These are phyloP conservation scores for Salix suchowensis DNA, from an alignment of 345 rosid species.

Conservation along the genomic window DNA sequence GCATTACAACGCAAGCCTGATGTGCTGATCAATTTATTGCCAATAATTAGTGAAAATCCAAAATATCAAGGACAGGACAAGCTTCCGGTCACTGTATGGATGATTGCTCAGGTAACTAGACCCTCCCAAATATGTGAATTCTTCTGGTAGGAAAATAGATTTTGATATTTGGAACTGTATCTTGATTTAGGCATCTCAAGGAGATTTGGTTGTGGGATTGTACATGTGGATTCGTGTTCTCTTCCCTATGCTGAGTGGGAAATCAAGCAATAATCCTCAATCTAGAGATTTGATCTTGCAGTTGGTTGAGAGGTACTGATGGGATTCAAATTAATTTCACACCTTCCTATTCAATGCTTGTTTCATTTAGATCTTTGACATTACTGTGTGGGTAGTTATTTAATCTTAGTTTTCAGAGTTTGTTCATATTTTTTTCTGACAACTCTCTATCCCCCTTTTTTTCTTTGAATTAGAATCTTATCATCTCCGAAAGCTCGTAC, in stretches of 20 bases:
- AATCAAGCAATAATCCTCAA: conserved; percentile 3
- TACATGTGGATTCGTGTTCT: conserved; percentile 9
- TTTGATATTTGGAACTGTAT: not conserved
- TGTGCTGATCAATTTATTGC: conserved; percentile 9
- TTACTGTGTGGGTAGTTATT: not conserved
- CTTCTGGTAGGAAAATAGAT: not conserved
- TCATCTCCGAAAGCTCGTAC: conserved; percentile 7
- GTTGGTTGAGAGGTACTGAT: conserved; percentile 8
- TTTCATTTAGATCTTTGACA: not conserved
- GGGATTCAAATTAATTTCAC: not conserved
- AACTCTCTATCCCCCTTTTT: not conserved
- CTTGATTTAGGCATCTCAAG: conserved; percentile 4
- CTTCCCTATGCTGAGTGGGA: conserved; percentile 10
- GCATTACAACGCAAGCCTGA: conserved; percentile 4
- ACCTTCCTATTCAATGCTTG: not conserved
- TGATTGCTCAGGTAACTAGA: conserved; percentile 13
- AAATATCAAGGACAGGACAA: conserved; percentile 13
- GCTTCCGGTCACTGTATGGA: conserved; percentile 8
- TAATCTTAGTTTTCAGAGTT: not conserved
- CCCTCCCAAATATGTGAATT: not conserved
- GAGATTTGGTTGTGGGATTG: conserved; percentile 14
- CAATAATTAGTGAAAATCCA: conserved; percentile 8
- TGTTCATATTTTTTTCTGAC: not conserved
- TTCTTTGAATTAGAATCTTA: not conserved
- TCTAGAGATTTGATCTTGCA: conserved; percentile 9